Evolutionary conservation across 805 yeast genomes (phyloP).

Genomic region (Grigorovia jiainica): DNA sequence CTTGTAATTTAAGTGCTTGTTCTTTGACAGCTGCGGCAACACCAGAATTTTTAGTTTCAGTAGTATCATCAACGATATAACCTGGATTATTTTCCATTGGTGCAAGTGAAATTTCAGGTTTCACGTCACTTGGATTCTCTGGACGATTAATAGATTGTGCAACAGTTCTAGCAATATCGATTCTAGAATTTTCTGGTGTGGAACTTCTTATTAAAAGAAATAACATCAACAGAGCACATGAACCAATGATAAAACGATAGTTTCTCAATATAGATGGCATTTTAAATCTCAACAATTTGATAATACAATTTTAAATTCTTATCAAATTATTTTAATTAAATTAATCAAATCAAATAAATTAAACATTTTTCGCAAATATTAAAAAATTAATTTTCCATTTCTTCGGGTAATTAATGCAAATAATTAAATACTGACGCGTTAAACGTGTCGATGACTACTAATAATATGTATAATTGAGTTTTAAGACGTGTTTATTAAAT

Average conservation of each 20-base stretch:
- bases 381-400: not conserved
- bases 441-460: too few species aligned
- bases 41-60: slow-evolving; percentile 15
- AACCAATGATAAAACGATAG: slow-evolving; percentile 43
- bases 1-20: slow-evolving; percentile 1
- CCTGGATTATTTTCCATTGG: slow-evolving; percentile 21
- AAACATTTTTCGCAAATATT: not conserved
- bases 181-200: slow-evolving; percentile 14
- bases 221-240: slow-evolving; percentile 41
- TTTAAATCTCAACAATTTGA: too few species aligned
- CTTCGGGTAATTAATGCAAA: not conserved
- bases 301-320: too few species aligned
- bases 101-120: slow-evolving; percentile 4
- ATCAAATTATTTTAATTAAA: too few species aligned
- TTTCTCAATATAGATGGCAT: slow-evolving; percentile 34
- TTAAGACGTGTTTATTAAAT: too few species aligned
- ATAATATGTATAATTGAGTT: too few species aligned
- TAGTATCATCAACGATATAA: slow-evolving; percentile 14
- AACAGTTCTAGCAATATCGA: slow-evolving; percentile 13
- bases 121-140: slow-evolving; percentile 11
- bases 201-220: slow-evolving; percentile 42
- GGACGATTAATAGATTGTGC: slow-evolving; percentile 12
- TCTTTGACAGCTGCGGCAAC: slow-evolving; percentile 20
- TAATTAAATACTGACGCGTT: not conserved
- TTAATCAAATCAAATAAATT: too few species aligned